These are phyloP conservation scores for Colletotrichum coccodes DNA, from an alignment of 2,329 filamentous ascomycete species.

Conservation along the genomic window DNA sequence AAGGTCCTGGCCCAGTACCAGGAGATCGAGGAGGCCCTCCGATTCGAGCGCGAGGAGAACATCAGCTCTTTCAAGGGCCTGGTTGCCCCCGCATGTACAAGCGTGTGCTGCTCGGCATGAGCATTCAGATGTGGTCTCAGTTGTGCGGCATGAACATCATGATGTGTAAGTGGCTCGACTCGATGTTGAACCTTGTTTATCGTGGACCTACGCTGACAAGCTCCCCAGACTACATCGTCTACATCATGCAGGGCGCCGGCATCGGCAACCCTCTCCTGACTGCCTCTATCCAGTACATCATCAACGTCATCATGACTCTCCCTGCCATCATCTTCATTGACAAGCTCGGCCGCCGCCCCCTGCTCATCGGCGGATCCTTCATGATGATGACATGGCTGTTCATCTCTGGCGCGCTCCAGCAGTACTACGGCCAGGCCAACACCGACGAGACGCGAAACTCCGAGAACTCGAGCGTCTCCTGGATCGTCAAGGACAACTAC, in stretches of 20 bases:
- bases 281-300: conserved; percentile 71
- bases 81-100: conserved; percentile 61
- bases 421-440: conserved; percentile 64
- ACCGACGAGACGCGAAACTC: conserved; percentile 48
- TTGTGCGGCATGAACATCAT: conserved; percentile 70
- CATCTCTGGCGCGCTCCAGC: conserved; percentile 70
- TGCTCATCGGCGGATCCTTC: conserved; percentile 65
- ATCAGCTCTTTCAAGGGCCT: conserved; percentile 60
- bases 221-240: conserved; percentile 63
- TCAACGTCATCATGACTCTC: conserved; percentile 69
- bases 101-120: conserved; percentile 67
- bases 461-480: conserved; percentile 61
- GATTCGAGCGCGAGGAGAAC: conserved; percentile 63
- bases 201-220: not conserved
- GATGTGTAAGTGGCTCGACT: conserved; percentile 50
- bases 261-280: conserved; percentile 68
- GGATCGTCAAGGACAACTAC: conserved; percentile 63
- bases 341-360: conserved; percentile 65
- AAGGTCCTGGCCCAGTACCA: conserved; percentile 72
- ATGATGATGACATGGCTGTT: conserved; percentile 71
- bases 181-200: too few species aligned
- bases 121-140: conserved; percentile 69
- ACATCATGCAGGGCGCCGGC: conserved; percentile 68
- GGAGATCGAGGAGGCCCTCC: conserved; percentile 66
- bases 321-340: conserved; percentile 71